Percentiles rank a stretch among this genome's conserved stretches.
phyloP scores from a whole-genome alignment of 108 stramenopile genomes.

The Cylindrotheca fusiformis region DNA sequence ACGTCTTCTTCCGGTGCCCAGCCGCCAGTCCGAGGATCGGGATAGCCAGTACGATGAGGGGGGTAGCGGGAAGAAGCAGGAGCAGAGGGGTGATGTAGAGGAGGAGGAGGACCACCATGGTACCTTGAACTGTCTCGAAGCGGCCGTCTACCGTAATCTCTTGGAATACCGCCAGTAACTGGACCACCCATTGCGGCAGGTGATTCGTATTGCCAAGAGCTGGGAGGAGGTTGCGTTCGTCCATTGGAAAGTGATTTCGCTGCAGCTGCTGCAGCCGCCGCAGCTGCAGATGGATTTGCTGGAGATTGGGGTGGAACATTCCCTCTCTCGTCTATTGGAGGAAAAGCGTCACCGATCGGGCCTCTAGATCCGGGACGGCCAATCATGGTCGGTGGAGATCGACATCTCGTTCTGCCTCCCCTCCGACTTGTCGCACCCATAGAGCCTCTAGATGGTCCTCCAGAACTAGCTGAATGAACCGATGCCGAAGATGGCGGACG shows the following conservation, averaged over 20 bases:
- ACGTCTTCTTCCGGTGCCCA: constrained; percentile 15
- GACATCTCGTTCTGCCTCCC: constrained; percentile 44
- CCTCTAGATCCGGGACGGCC: constrained; percentile 21
- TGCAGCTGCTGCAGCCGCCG: constrained; percentile 56
- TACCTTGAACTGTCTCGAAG: constrained; percentile 10
- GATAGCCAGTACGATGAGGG: too few species aligned
- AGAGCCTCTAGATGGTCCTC: constrained; percentile 14
- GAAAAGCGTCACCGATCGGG: constrained; percentile 1
- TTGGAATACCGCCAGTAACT: constrained; percentile 1
- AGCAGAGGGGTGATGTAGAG: constrained; percentile 5
- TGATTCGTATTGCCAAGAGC: constrained; percentile 16
- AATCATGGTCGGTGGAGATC: constrained; percentile 37
- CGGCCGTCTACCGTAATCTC: constrained; percentile 6
- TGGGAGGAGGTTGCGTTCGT: constrained; percentile 11
- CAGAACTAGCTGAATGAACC: constrained; percentile 29
- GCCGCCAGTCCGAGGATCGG: neutral
- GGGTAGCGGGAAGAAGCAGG: neutral
- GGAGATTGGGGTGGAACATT: constrained; percentile 22
- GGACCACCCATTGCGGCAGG: constrained; percentile 7
- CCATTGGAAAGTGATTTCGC: constrained; percentile 42
- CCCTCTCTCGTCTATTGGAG: constrained; percentile 1
- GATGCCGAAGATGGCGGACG: constrained; percentile 35
- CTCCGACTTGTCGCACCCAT: constrained; percentile 48
- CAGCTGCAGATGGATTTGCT: constrained; percentile 37
- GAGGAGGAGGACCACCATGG: constrained; percentile 5